Base-by-base conservation (phyloP, 2,329 filamentous ascomycete species). In the Cryoendolithus antarcticus region DNA sequence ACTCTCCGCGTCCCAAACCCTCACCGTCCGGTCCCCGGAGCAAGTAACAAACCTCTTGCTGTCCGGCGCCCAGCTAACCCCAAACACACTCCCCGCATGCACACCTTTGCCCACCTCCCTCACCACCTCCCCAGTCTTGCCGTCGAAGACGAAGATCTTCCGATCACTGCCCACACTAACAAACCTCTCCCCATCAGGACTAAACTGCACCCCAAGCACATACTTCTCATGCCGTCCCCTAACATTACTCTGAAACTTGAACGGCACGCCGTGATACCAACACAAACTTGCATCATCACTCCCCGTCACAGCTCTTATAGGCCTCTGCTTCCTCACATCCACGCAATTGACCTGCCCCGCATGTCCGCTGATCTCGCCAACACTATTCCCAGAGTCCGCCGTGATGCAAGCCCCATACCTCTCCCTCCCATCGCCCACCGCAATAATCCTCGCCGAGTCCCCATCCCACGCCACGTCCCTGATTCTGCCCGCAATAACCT, bases 401-500 rank as follows among this genome's bases (percentile, higher is more conserved):
- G 86, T 95, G 58, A 96, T 86, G 67, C 86, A 94, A 61, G 89
- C 84, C 9, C 89, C 89, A 59, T 86, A 95, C 41, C 86, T 76
- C 65, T 96, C 86, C 57, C 89, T 88, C 37, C 91, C 91, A 52
- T 96, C 84, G 33, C 91, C 91, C 4, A 98, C 89, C 3, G 89
- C 91, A 54, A 96, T 95, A 56, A 98, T 81, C 36, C 91, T 81
- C 67, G 95, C 88, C 44, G 84, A 93, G 63, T 98, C 91, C 41
- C 88, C 89, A 55, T 96, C 91, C 88, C 91, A 98, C 1, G 86
- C 89, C 48, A 98, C 77, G 60, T 98, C 91, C 59, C 94, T 93
- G 64, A 98, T 89, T 39, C 85, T 81, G 9, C 91, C 91, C 28
- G 84, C 86, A 55, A 96, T 88, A 63, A 96, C 95, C 56, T 78